Evolutionary conservation across 371 early-diverging fungal genomes (phyloP).

Genomic region (Mucor racemosus): DNA sequence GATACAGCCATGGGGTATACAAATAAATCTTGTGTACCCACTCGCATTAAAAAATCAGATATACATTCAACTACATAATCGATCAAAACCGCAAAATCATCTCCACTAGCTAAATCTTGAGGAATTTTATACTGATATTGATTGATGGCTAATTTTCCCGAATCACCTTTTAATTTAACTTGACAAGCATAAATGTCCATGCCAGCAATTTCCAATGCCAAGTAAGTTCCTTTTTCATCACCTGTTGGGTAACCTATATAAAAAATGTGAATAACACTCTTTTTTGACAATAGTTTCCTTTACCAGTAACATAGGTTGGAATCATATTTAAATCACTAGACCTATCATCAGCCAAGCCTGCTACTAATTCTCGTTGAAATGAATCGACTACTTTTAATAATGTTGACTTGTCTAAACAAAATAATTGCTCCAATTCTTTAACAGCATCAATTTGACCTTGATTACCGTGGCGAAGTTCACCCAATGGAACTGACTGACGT

Average conservation of each 20-base stretch:
- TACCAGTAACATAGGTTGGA: constrained; percentile 58
- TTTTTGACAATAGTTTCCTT: constrained; percentile 2
- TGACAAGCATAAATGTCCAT: constrained; percentile 65
- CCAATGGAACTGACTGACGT: constrained; percentile 28
- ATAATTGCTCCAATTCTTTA: constrained; percentile 35
- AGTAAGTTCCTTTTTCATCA: constrained; percentile 83
- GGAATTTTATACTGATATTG: constrained; percentile 79
- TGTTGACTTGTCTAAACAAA: constrained; percentile 31
- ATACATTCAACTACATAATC: constrained; percentile 86
- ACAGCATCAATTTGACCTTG: constrained; percentile 30
- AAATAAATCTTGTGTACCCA: constrained; percentile 53
- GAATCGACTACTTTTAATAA: constrained; percentile 35
- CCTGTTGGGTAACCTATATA: constrained; percentile 76
- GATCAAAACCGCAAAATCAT: constrained; percentile 68
- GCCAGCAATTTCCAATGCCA: constrained; percentile 93
- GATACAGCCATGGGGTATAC: constrained; percentile 57
- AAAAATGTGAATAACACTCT: not conserved
- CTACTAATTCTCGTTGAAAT: constrained; percentile 41
- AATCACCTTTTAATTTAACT: constrained; percentile 55
- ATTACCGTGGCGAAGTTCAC: constrained; percentile 25
- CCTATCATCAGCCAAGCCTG: constrained; percentile 48
- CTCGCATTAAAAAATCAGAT: constrained; percentile 48
- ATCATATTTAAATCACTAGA: constrained; percentile 58
- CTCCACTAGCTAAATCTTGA: constrained; percentile 74
- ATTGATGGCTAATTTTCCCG: constrained; percentile 53